Percentiles rank a stretch among this genome's conserved stretches.
These are phyloP conservation scores for Mycena sp. DNA, from an alignment of 1,284 basidiomycete species.

Conservation along the genomic window DNA sequence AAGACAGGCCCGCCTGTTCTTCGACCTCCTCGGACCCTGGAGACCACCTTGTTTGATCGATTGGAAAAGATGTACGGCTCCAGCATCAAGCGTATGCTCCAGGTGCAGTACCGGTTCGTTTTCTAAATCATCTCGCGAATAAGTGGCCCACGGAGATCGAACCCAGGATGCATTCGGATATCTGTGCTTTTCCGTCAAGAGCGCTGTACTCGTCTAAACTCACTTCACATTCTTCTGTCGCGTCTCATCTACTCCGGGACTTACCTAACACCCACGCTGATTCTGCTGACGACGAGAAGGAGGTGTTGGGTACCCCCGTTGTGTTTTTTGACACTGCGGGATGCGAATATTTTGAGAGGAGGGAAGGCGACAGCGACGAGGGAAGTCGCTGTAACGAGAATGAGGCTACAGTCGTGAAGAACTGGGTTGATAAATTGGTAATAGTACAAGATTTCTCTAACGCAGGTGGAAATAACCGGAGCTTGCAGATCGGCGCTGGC, in stretches of 20 bases:
- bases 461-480: not conserved
- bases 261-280: constrained; percentile 61
- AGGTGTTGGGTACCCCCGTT: constrained; percentile 79
- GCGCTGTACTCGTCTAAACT: constrained; percentile 84
- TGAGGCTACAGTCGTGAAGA: constrained; percentile 86
- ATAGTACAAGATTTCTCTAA: constrained; percentile 36
- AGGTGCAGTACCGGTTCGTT: constrained; percentile 84
- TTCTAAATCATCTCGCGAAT: not conserved
- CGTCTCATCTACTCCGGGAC: constrained; percentile 76
- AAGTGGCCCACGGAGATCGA: constrained; percentile 3
- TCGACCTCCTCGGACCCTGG: constrained; percentile 78
- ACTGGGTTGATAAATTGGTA: constrained; percentile 85
- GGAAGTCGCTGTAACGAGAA: constrained; percentile 94
- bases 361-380: constrained; percentile 76
- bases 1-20: constrained; percentile 46
- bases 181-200: constrained; percentile 88
- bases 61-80: constrained; percentile 89
- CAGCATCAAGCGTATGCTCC: constrained; percentile 87
- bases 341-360: constrained; percentile 88
- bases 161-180: constrained; percentile 85
- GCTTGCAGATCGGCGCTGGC: constrained; percentile 70
- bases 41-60: constrained; percentile 92
- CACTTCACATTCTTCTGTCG: constrained; percentile 77
- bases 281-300: constrained; percentile 71
- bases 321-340: constrained; percentile 96